These are phyloP conservation scores for Groenewaldozyma sp. DNA, from an alignment of 1,139 yeast species.

Conservation along the genomic window DNA sequence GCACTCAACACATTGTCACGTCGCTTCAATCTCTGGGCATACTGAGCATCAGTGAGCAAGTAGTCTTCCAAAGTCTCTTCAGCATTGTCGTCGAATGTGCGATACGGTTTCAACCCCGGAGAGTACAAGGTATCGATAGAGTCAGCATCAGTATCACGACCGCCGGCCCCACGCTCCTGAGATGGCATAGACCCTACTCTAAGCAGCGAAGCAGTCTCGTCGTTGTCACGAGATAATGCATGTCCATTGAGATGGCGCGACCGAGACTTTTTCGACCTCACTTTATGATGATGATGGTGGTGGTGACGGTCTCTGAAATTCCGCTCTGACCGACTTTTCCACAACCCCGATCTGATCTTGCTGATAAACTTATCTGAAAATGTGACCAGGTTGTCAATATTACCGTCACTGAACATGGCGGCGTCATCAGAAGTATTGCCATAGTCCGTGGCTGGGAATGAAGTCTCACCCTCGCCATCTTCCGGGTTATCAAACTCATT, in stretches of 20 bases:
- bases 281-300: constrained; percentile 11
- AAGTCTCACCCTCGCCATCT: constrained; percentile 32
- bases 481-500: constrained; percentile 64
- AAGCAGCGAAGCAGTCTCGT: constrained; percentile 2
- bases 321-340: no score
- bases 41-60: not conserved
- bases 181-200: not conserved
- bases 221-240: constrained; percentile 9
- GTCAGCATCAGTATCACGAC: constrained; percentile 9
- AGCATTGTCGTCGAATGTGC: constrained; percentile 8
- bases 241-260: not conserved
- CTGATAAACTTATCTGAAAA: constrained; percentile 18
- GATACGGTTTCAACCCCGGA: constrained; percentile 16
- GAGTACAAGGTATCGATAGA: constrained; percentile 14
- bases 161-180: not conserved
- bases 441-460: constrained; percentile 25
- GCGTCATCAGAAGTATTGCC: constrained; percentile 21
- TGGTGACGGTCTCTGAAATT: constrained; percentile 13
- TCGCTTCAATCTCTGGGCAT: constrained; percentile 16
- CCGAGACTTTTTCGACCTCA: not conserved
- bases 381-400: constrained; percentile 27
- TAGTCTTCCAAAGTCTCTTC: constrained; percentile 1
- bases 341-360: constrained; percentile 9
- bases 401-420: constrained; percentile 28
- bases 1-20: constrained; percentile 42